Evolutionary conservation across 768 basidiomycete genomes (phyloP), one percentile per base, ranked within the genome.

Genomic region (Strobilomyces echinocephalus): DNA sequence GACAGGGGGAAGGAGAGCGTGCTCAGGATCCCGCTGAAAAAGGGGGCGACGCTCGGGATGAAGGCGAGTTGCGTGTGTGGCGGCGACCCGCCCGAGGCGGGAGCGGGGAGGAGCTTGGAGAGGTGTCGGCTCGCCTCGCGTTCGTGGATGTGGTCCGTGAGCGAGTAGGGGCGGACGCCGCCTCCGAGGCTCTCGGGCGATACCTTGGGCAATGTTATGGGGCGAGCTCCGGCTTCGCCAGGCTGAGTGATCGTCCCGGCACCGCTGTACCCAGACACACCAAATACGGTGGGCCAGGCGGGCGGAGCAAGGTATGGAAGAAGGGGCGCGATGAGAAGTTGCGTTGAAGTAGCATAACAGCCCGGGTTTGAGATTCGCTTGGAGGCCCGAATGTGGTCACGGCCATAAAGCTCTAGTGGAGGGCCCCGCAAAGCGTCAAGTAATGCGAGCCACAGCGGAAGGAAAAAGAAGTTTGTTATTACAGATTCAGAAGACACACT

Each of bases 121-220:
- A 99, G 83, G 69, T 97, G 97, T 60, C 75, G 75, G 3, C 86
- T 84, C 0, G 95, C 91, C 72, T 99, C 97, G 42, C 97, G 89
- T 70, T 99, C 97, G 76, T 99, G 97, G 64, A 99, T 97, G 73
- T 99, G 97, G 69, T 95, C 94, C 14, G 97, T 99, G 45, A 99
- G 74, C 1, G 91, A 64, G 72, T 99, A 99, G 8, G 95, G 87
- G 49, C 84, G 80, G 45, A 97, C 72, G 3, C 85, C 89, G 12
- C 87, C 85, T 2, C 72, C 74, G 14, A 99, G 82, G 56, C 78
- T 84, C 59, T 89, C 84, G 0, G 89, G 77, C 1, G 84, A 75
- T 14, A 97, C 81, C 70, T 98, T 98, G 41, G 97, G 86, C 14
- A 83, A 74, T 34, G 84, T 93, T 28, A 79, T 76, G 0, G 88